Base-by-base conservation (phyloP, 164 flowering plant genomes). In the Vitis riparia region DNA sequence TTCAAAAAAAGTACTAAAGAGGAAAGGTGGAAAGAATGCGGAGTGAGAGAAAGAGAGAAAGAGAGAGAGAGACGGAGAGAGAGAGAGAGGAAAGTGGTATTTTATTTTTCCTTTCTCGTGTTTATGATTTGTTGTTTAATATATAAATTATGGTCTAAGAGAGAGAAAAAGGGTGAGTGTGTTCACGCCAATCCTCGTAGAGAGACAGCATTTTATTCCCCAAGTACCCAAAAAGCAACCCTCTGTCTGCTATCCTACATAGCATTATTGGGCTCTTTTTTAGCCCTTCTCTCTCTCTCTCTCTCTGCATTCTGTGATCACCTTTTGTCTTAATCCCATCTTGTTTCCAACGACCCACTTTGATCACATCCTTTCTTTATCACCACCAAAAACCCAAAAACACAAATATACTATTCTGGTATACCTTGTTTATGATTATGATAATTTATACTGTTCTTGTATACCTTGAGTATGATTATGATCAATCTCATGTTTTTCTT, bases 221-320 rank as follows among this genome's bases (percentile, higher is more conserved):
- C 73, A 79, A 83, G 84, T 83, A 80, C 83, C 83, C 86, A 76
- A 82, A 85, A 87, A 85, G 87, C 83, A 85, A 71, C 76, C 50
- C 83, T 80, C 80, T 87, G 88, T 85, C 87, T 87, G 82, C 90
- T 87, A 71, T 76, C 74, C 75, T 74, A 61, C 79, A 72, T 37
- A 27, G 73, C 86, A 86, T 80, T 84, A 82, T 86, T 84, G 76
- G 68, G 51, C 70, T 62, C 72, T 74, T 78, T 76, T 77, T 70
- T 70, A 66, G 55, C 59, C 55, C 30, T 65, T 49, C 72, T 69
- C 77, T 69, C 68, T 70, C 69, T 69, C 71, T 64, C 67, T 37
- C 68, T 16, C 59, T 56, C 77, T 47, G 27, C 30, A 55, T 62
- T 48, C 82, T 69, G 71, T 78, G 44, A 62, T 62, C 4, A 23